Base-by-base conservation (phyloP, 2,329 filamentous ascomycete species). In the Kalaharituber pfeilii region DNA sequence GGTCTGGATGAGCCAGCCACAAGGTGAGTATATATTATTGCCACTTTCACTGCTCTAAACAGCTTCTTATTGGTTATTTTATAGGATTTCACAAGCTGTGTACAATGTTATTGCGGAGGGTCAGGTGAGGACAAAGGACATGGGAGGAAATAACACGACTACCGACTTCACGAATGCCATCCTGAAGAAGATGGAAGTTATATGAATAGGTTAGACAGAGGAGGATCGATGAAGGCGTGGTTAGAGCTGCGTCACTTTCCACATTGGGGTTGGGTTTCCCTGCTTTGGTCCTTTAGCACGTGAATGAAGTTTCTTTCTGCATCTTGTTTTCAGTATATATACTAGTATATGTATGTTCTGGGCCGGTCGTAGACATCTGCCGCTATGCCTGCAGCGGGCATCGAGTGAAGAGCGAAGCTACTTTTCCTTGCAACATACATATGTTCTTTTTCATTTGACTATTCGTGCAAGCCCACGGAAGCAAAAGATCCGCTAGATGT, bases 1-100 rank as follows among this genome's bases (percentile, higher is more conserved):
- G 91, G 91, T 64, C 83, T 98, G n/a, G 89, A 98, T 68, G 87
- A 96, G 70, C 91, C 98, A 70, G 91, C 91, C 67, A 95, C 95
- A 80, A 82, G 91, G 42, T 47, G 25, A 18, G 42, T n/a, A n/a
- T n/a, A n/a, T n/a, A n/a, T n/a, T n/a, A n/a, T n/a, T n/a, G n/a
- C n/a, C n/a, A n/a, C n/a, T n/a, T n/a, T n/a, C n/a, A n/a, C n/a
- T n/a, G n/a, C n/a, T n/a, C n/a, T n/a, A n/a, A n/a, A n/a, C n/a
- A n/a, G n/a, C n/a, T n/a, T n/a, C n/a, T n/a, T n/a, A n/a, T n/a
- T n/a, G n/a, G n/a, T n/a, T n/a, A n/a, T n/a, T n/a, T n/a, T 39
- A 13, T 39, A 39, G 33, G 39, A 63, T 65, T 47, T 64, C 63
- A 11, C 59, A 63, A 67, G 73, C 72, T 28, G 79, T 83, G 49